Conservation (phyloP, 208 protist genomes). For the Spongospora subterranea region DNA sequence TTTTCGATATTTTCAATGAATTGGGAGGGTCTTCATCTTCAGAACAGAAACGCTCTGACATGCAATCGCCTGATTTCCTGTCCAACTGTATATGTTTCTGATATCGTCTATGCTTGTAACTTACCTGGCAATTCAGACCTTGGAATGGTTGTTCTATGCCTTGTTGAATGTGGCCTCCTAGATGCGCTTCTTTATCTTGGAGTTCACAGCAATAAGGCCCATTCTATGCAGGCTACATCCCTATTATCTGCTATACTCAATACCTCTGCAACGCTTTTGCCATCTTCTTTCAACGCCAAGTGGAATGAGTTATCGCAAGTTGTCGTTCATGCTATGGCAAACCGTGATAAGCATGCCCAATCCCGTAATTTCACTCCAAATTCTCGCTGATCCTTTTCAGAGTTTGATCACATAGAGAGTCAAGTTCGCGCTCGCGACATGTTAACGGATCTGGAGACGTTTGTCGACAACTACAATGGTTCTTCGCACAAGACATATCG, state of each 20-base stretch:
- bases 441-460: conserved; percentile 46
- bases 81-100: neutral
- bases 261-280: neutral
- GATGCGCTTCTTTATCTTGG: conserved; percentile 10
- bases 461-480: conserved; percentile 28
- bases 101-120: neutral
- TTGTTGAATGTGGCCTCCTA: conserved; percentile 35
- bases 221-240: conserved; percentile 39
- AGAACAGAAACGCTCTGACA: neutral
- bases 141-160: conserved; percentile 14
- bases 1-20: conserved; percentile 36
- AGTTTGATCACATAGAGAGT: neutral
- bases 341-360: neutral
- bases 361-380: neutral
- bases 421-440: conserved; percentile 10
- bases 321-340: neutral
- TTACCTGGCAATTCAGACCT: neutral
- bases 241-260: conserved; percentile 7
- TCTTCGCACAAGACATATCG: neutral
- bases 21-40: neutral
- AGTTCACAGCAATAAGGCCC: conserved; percentile 21
- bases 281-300: conserved; percentile 20
- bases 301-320: neutral
- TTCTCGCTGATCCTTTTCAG: neutral
- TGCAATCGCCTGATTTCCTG: neutral